phyloP scores from a whole-genome alignment of 169 alveolate species.

The Cryptosporidium baileyi region DNA sequence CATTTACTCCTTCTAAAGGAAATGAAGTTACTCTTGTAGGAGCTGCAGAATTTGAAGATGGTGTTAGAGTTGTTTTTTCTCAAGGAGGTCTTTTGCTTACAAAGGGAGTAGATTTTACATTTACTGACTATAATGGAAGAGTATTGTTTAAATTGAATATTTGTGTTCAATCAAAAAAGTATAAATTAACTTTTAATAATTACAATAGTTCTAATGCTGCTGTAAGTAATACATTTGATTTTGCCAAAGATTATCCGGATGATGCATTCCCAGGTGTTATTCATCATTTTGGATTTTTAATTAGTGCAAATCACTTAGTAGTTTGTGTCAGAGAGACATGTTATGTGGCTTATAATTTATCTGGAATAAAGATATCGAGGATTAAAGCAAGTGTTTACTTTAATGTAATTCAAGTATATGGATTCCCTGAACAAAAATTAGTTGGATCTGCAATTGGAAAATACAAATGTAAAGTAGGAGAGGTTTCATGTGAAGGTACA shows the following conservation, averaged over 20 bases:
- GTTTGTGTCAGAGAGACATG: constrained; percentile 24
- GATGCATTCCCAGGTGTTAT: not conserved
- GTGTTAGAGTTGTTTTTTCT: not conserved
- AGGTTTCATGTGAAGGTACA: constrained; percentile 15
- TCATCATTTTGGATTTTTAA: not conserved
- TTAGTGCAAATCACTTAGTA: constrained; percentile 21
- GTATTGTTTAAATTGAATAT: not conserved
- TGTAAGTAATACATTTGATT: not conserved
- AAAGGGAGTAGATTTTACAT: not conserved
- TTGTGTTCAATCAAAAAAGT: not conserved
- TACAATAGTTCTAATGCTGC: not conserved
- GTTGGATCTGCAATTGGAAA: constrained; percentile 29
- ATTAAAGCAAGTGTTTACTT: constrained; percentile 23
- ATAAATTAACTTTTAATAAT: not conserved
- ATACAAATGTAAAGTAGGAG: constrained; percentile 47
- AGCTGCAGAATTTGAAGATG: constrained; percentile 16
- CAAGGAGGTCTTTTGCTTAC: not conserved
- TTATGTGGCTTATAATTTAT: not conserved
- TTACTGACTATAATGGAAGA: not conserved
- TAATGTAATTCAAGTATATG: not conserved
- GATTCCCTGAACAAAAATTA: not conserved
- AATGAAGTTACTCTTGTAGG: not conserved
- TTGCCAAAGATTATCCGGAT: not conserved
- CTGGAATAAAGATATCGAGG: not conserved
- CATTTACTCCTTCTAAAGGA: not conserved